Evolutionary conservation across 306 rosid species (phyloP).

Genomic region (Begonia fuchsioides): DNA sequence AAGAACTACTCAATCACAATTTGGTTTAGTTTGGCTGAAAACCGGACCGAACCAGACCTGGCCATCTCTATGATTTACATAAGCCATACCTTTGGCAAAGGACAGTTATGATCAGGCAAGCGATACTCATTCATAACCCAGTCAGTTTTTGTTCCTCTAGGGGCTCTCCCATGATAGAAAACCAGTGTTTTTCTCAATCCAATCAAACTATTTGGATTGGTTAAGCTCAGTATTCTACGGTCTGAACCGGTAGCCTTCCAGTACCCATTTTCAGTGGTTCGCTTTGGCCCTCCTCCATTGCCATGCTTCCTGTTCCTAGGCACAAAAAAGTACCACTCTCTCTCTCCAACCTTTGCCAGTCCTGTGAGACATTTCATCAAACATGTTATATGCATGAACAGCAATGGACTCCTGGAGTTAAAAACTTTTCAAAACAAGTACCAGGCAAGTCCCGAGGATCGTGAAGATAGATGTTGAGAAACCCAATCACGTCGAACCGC

Average conservation of each 20-base stretch:
- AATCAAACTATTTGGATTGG: conserved; percentile 52
- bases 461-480: conserved; percentile 67
- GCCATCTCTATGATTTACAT: no score
- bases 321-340: conserved; percentile 97
- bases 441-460: conserved; percentile 91
- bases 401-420: not conserved
- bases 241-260: conserved; percentile 99
- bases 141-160: conserved; percentile 74
- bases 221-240: conserved; percentile 49
- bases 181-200: conserved; percentile 87
- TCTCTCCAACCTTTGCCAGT: conserved; percentile 71
- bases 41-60: no score
- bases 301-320: conserved; percentile 93
- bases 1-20: no score
- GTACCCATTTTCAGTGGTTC: conserved; percentile 79
- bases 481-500: conserved; percentile 57
- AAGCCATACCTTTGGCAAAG: conserved; percentile 40
- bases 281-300: conserved; percentile 80
- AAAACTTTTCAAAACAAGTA: conserved; percentile 6
- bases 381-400: not conserved
- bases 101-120: conserved; percentile 43
- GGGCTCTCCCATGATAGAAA: conserved; percentile 81
- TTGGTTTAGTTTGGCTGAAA: no score
- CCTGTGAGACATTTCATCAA: conserved; percentile 20
- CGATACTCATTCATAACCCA: conserved; percentile 99